Evolutionary conservation across 1,284 basidiomycete genomes (phyloP), one percentile per base, ranked within the genome.

Genomic region (Puccinia novopanici): DNA sequence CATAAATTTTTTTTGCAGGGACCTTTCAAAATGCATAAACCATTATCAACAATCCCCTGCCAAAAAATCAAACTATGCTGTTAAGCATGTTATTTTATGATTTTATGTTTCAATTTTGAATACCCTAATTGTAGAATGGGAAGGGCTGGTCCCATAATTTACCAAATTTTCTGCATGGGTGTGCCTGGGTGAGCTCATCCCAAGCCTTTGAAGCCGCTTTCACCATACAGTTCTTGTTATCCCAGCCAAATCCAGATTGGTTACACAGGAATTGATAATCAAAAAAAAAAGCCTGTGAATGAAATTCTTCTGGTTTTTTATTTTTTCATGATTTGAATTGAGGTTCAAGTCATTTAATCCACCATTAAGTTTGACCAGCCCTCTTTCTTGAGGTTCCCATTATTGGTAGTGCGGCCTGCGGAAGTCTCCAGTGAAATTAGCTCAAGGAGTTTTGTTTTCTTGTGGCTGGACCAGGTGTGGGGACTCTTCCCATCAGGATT

Each of bases 201-300:
- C 65, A 67, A 9, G 40, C 30, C 24, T 6, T 10, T 15, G 5
- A 6, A 67, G 42, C 22, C 5, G 65, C 65, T n/a, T 19, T 67
- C 6, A 67, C 65, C 9, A n/a, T n/a, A 48, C 3, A 4, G 13
- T 45, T 22, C 9, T 67, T 19, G 3, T n/a, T 10, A 17, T 67
- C 65, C 65, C 65, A 67, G 2, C 65, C 65, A 45, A 67, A 67
- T 6, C 61, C 61, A 13, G 34, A 40, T 40, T 65, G 30, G 3
- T 65, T 9, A 22, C 61, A 40, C 4, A 61, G 24, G 22, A 61
- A 61, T 27, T 61, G 17, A 24, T 61, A 61, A 22, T 61, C 24
- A n/a, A n/a, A 19, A 19, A 61, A 24, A 10, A 61, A 5, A 27
- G 6, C 3, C 3, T 10, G 17, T 24, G 34, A 22, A 61, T 4